Percentiles rank a stretch among this genome's conserved stretches.
These are phyloP conservation scores for Paratinospora sagittata DNA, from an alignment of 164 flowering plant genomes.

Conservation along the genomic window DNA sequence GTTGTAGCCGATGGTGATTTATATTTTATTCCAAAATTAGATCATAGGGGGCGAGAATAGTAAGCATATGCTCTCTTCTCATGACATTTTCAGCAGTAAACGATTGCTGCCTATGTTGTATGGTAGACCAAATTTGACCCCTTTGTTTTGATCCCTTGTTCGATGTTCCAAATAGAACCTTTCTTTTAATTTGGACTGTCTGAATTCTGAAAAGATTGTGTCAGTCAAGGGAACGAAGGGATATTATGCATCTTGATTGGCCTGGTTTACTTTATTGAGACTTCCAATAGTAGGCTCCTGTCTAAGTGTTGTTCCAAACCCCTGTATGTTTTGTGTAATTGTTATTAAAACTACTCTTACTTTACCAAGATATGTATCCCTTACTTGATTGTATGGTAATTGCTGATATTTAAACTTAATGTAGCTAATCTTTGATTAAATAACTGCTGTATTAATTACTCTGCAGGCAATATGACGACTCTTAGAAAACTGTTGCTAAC, in stretches of 20 bases:
- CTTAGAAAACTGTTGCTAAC: slow-evolving; percentile 73
- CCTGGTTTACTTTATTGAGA: not conserved
- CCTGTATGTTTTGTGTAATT: not conserved
- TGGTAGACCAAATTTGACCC: not conserved
- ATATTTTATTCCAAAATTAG: not conserved
- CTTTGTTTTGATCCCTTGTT: not conserved
- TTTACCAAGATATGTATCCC: not conserved
- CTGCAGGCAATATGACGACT: slow-evolving; percentile 77
- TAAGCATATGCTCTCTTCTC: not conserved
- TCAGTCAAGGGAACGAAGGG: not conserved
- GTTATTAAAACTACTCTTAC: not conserved
- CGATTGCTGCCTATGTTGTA: not conserved
- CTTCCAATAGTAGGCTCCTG: not conserved
- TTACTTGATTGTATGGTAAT: not conserved
- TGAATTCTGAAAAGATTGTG: not conserved
- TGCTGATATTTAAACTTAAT: not conserved
- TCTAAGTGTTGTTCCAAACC: not conserved
- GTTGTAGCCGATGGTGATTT: slow-evolving; percentile 1
- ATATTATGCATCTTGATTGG: not conserved
- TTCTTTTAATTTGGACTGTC: not conserved
- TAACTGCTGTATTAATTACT: not conserved
- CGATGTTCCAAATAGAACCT: not conserved
- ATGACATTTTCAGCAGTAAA: not conserved
- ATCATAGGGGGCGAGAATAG: no score
- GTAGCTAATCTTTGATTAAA: not conserved